Evolutionary conservation across 208 protist genomes (phyloP).

Genomic region (Angomonas desouzai): DNA sequence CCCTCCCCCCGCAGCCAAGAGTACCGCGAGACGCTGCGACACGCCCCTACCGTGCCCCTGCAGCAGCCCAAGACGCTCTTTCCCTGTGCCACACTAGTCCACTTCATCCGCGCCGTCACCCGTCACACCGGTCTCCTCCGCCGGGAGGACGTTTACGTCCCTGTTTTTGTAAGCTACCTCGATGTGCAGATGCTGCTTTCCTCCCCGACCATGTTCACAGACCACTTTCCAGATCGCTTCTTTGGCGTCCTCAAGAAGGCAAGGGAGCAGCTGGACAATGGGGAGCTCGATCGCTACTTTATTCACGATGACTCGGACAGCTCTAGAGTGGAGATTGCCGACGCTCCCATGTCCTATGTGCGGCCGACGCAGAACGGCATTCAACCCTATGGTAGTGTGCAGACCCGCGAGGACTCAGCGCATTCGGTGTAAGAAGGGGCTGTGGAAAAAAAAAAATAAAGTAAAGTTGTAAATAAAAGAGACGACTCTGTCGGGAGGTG

Average conservation of each 20-base stretch:
- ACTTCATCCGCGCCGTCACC: constrained; percentile 62
- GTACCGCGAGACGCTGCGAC: constrained; percentile 38
- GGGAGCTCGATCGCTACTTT: constrained; percentile 78
- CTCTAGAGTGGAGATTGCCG: background rate
- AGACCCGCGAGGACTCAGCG: background rate
- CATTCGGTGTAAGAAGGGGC: background rate
- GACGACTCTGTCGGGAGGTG: too few relatives aligned
- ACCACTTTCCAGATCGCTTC: constrained; percentile 87
- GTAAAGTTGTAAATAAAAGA: too few relatives aligned
- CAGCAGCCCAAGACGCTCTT: constrained; percentile 34
- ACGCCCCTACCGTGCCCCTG: constrained; percentile 15
- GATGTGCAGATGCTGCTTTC: constrained; percentile 72
- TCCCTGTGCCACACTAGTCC: constrained; percentile 60
- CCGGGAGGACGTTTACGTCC: constrained; percentile 38
- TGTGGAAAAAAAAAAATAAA: background rate
- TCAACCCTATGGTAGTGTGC: background rate
- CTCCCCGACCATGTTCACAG: constrained; percentile 69
- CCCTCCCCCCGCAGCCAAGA: constrained; percentile 22
- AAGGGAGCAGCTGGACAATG: constrained; percentile 33
- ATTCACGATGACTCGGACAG: background rate
- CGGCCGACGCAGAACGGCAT: background rate
- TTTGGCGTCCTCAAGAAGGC: constrained; percentile 43
- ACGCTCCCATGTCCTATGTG: constrained; percentile 29
- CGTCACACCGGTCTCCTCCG: background rate
- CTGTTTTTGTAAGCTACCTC: constrained; percentile 37